Evolutionary conservation across 2,329 filamentous ascomycete genomes (phyloP).

Genomic region (Hymenoscyphus infarciens): DNA sequence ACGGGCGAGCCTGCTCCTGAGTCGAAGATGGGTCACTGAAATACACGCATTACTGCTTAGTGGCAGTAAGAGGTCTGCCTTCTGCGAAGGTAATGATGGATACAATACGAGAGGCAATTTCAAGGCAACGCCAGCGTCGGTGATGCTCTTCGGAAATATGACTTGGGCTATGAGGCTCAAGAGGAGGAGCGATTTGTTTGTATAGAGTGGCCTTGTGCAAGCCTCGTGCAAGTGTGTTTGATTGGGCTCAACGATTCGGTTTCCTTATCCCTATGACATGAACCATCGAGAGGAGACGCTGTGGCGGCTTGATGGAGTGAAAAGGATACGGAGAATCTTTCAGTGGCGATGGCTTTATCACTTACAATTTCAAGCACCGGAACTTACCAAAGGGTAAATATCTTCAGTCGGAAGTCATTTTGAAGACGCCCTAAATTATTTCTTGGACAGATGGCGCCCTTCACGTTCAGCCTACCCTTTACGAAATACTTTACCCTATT

Average conservation of each 20-base stretch:
- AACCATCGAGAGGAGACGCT: too few relatives aligned
- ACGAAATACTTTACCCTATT: not conserved
- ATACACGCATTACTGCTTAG: not conserved
- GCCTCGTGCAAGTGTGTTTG: too few relatives aligned
- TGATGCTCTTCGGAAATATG: not conserved
- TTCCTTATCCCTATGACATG: too few relatives aligned
- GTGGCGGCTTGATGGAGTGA: too few relatives aligned
- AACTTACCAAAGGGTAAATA: not conserved
- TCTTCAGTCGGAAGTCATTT: not conserved
- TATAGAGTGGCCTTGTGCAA: too few relatives aligned
- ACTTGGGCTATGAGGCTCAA: not conserved
- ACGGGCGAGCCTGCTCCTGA: not conserved
- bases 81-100: not conserved
- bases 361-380: too few relatives aligned
- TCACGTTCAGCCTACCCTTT: not conserved
- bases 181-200: not conserved
- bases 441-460: not conserved
- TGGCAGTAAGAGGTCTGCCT: not conserved
- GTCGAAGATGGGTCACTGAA: not conserved
- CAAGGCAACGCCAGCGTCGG: not conserved
- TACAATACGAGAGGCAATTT: not conserved
- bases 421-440: not conserved
- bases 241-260: too few relatives aligned
- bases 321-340: too few relatives aligned
- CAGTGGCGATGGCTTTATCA: too few relatives aligned